Evolutionary conservation across 345 rosid genomes (phyloP).

Genomic region (Linum trigynum): DNA sequence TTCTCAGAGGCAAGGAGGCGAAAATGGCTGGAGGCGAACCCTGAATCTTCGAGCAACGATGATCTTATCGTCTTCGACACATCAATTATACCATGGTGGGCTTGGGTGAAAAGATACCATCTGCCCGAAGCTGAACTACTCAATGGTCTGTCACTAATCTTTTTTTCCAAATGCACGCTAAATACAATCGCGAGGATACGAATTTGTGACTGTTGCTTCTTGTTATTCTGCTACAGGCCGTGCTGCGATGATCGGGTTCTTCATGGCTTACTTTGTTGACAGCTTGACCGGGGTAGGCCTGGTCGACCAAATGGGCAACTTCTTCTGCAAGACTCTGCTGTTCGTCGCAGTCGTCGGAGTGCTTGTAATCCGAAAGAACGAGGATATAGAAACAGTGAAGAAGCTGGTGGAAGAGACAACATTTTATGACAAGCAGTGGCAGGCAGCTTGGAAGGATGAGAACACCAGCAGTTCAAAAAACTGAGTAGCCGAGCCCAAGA

Average conservation of each 20-base stretch:
- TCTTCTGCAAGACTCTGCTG: conserved; percentile 89
- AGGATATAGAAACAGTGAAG: conserved; percentile 63
- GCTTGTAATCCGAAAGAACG: conserved; percentile 71
- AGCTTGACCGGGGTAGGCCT: conserved; percentile 92
- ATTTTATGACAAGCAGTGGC: conserved; percentile 93
- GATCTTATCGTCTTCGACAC: conserved; percentile 79
- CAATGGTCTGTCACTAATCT: conserved; percentile 42
- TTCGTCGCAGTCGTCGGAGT: conserved; percentile 77
- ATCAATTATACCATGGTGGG: conserved; percentile 91
- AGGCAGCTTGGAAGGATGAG: conserved; percentile 82
- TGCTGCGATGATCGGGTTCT: conserved; percentile 96
- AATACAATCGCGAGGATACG: not conserved
- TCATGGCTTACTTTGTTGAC: conserved; percentile 95
- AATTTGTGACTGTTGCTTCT: too few species aligned
- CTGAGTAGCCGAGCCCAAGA: conserved; percentile 12
- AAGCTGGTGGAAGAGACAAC: conserved; percentile 73
- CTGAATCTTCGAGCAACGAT: conserved; percentile 68
- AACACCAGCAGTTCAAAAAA: conserved; percentile 13
- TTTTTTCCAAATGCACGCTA: not conserved
- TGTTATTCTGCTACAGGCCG: conserved; percentile 42
- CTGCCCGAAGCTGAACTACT: conserved; percentile 86
- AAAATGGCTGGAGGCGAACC: conserved; percentile 73
- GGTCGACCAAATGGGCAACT: conserved; percentile 94
- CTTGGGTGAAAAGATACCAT: conserved; percentile 86
- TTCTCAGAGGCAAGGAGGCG: conserved; percentile 82